These are phyloP conservation scores for Smittium mucronatum DNA, from an alignment of 371 early-diverging fungal species.

Conservation along the genomic window DNA sequence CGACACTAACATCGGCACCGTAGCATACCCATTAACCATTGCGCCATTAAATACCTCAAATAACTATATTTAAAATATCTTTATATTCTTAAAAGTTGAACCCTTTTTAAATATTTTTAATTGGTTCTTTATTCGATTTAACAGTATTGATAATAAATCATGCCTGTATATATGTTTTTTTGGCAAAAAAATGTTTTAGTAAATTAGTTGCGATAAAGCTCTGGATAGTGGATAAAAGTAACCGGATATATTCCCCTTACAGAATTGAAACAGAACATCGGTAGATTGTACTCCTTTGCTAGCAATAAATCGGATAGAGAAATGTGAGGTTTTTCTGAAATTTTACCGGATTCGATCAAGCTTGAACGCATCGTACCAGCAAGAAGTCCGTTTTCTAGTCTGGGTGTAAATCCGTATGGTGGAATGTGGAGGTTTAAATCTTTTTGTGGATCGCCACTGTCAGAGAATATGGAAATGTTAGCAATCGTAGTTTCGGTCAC, in stretches of 20 bases:
- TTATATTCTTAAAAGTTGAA: too few relatives aligned
- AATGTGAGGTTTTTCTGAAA: not conserved
- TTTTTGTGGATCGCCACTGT: conserved; percentile 17
- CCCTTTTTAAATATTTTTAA: too few relatives aligned
- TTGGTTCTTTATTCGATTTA: too few relatives aligned
- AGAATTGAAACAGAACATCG: conserved; percentile 7
- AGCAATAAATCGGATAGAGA: not conserved
- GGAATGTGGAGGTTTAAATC: not conserved
- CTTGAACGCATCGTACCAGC: conserved; percentile 5
- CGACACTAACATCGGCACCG: conserved; percentile 25
- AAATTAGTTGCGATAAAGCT: too few relatives aligned
- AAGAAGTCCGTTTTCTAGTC: not conserved
- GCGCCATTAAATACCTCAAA: conserved; percentile 13
- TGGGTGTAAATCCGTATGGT: not conserved
- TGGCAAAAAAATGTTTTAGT: too few relatives aligned
- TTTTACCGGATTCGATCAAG: not conserved
- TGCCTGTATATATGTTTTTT: too few relatives aligned
- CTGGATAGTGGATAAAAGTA: too few relatives aligned
- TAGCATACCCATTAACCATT: conserved; percentile 21
- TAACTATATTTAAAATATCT: not conserved
- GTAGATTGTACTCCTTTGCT: conserved; percentile 12
- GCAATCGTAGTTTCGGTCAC: conserved; percentile 48
- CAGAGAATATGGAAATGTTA: conserved; percentile 36
- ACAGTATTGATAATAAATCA: too few relatives aligned
- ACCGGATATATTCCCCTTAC: conserved; percentile 2